A percentile compares a stretch with the other conserved stretches of the same genome.
Evolutionary conservation across 192 early-diverging fungal species (phyloP).

Genomic region (Coemansia sp.): DNA sequence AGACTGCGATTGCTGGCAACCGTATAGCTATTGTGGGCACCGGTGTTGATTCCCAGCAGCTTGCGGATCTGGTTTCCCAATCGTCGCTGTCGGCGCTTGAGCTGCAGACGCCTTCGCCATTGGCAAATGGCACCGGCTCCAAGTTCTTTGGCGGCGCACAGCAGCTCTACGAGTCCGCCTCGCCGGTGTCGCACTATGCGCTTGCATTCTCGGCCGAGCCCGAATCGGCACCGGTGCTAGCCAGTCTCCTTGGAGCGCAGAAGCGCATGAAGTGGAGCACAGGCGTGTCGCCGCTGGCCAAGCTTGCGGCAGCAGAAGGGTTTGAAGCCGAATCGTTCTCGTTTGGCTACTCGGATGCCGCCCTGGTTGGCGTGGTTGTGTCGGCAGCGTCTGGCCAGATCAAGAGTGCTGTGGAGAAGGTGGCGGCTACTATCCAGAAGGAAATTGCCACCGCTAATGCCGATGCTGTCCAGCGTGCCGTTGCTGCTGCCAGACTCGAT

Average conservation of each 20-base stretch:
- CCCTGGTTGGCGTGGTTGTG: conserved; percentile 83
- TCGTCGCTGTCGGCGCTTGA: conserved; percentile 53
- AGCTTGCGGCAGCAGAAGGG: conserved; percentile 60
- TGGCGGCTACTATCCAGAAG: conserved; percentile 63
- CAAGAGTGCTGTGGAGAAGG: conserved; percentile 62
- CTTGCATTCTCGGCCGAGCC: conserved; percentile 83
- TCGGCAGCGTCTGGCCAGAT: conserved; percentile 59
- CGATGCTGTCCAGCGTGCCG: conserved; percentile 65
- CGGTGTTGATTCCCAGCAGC: conserved; percentile 74
- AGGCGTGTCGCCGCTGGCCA: conserved; percentile 65
- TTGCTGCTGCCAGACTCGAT: conserved; percentile 47
- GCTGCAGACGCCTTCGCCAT: conserved; percentile 16
- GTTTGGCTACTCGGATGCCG: conserved; percentile 86
- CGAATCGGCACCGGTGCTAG: conserved; percentile 65
- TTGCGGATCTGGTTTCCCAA: conserved; percentile 66
- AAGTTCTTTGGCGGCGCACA: conserved; percentile 86
- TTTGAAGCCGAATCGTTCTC: conserved; percentile 75
- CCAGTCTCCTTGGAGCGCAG: conserved; percentile 62
- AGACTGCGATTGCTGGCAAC: conserved; percentile 66
- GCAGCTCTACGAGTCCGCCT: conserved; percentile 66
- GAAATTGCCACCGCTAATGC: conserved; percentile 53
- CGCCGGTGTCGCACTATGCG: conserved; percentile 65
- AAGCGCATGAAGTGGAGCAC: conserved; percentile 64
- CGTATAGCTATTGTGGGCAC: conserved; percentile 84
- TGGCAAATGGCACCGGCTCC: conserved; percentile 38